Evolutionary conservation across 169 alveolate species (phyloP).

Genomic region (Plasmodium malariae): DNA sequence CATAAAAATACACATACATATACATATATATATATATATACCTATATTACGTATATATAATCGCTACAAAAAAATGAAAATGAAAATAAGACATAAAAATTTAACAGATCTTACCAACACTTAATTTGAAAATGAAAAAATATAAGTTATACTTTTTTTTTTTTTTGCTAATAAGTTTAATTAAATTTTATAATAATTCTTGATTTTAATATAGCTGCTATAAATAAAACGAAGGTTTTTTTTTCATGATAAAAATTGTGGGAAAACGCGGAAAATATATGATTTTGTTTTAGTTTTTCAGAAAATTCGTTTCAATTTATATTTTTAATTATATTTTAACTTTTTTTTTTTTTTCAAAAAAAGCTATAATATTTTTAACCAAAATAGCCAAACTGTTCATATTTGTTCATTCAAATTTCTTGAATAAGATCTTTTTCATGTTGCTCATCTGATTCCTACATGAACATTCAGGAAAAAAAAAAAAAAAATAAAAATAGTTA

Average conservation of each 20-base stretch:
- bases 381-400: neutral
- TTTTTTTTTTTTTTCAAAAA: neutral
- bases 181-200: neutral
- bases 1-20: neutral
- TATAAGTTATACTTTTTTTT: neutral
- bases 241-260: neutral
- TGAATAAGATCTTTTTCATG: constrained; percentile 37
- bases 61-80: neutral
- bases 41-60: neutral
- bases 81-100: neutral
- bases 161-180: neutral
- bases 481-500: constrained; percentile 28
- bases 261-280: neutral
- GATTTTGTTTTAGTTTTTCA: neutral
- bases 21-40: constrained; percentile 3
- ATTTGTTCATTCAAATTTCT: constrained; percentile 41
- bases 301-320: neutral
- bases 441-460: constrained; percentile 32
- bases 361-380: constrained; percentile 5
- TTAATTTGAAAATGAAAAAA: neutral
- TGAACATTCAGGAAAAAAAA: constrained; percentile 50
- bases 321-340: neutral
- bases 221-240: neutral
- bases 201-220: neutral
- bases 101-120: neutral